Base-by-base conservation (phyloP, 257 asterid genomes). In the Lithospermum erythrorhizon region DNA sequence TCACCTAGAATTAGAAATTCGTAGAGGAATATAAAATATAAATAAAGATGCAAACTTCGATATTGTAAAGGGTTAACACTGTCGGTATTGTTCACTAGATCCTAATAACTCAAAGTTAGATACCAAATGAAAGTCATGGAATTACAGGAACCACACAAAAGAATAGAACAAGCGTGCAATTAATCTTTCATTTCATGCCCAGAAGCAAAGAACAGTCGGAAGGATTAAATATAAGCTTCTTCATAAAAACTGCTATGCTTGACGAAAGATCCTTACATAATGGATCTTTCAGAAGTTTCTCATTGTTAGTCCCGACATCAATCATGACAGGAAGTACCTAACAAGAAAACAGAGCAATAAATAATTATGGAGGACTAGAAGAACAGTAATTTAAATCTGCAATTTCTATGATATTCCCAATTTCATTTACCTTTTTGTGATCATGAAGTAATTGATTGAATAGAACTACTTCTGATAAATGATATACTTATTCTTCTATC, bases 261-360 rank as follows among this genome's bases (percentile, higher is more conserved):
- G 55, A 51, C 49, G 57, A 52, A 22, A 68, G 69, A 60, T 15
- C 71, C 96, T 81, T 82, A 91, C 98, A 91, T 78, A 91, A 59
- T 47, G 98, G 97, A 66, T 91, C 95, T 70, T 79, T 66, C 65
- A 91, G 88, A 80, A 91, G 95, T 71, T 79, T 71, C 79, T 91
- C 96, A 13, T 91, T 91, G 85, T 91, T 89, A 79, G 97, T 91
- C 73, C 98, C 98, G 9, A 91, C 98, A 56, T 91, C 98, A 77
- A 91, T 91, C 98, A 91, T 91, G 63, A 91, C 87, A 63, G 97
- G 98, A 65, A 91, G 91, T 61, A 91, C 96, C 98, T 91, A 67
- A 18, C 45, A 35, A 27, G 25, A 61, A 57, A 67, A 68, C 32
- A 55, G 57, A 57, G 19, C 6, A 41, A 3, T 18, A 32, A 18